Evolutionary conservation across 805 yeast species (phyloP).

Genomic region (Ogataea naganishii): DNA sequence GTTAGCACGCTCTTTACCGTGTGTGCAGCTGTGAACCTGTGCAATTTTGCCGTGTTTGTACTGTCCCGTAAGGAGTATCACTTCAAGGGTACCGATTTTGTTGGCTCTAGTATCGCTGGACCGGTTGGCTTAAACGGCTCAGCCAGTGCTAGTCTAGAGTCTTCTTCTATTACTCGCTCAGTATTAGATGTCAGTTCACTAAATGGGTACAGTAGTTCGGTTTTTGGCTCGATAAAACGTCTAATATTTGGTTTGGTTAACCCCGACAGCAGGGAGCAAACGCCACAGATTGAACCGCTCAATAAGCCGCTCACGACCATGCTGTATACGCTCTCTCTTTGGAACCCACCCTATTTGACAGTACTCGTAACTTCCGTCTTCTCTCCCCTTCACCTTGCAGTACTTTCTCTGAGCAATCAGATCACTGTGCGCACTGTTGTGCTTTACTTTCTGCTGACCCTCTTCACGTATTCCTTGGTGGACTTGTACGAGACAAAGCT

Average conservation of each 20-base stretch:
- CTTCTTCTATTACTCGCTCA: not conserved
- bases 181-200: not conserved
- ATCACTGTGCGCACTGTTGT: slow-evolving; percentile 11
- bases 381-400: slow-evolving; percentile 46
- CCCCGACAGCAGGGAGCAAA: not conserved
- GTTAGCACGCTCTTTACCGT: not conserved
- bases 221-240: not conserved
- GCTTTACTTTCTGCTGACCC: slow-evolving; percentile 27
- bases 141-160: not conserved
- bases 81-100: slow-evolving; percentile 1
- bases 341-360: slow-evolving; percentile 60
- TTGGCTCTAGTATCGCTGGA: not conserved
- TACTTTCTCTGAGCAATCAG: slow-evolving; percentile 22
- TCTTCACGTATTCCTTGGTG: slow-evolving; percentile 30
- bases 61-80: not conserved
- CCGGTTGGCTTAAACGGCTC: not conserved
- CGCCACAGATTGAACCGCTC: not conserved
- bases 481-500: slow-evolving; percentile 36
- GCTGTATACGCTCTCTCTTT: slow-evolving; percentile 31
- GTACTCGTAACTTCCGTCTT: slow-evolving; percentile 42
- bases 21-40: not conserved
- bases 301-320: slow-evolving; percentile 1
- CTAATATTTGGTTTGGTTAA: not conserved
- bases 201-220: not conserved
- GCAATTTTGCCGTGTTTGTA: not conserved